Base-by-base conservation (phyloP, 768 basidiomycete genomes). In the Hirschioporus abietinus region DNA sequence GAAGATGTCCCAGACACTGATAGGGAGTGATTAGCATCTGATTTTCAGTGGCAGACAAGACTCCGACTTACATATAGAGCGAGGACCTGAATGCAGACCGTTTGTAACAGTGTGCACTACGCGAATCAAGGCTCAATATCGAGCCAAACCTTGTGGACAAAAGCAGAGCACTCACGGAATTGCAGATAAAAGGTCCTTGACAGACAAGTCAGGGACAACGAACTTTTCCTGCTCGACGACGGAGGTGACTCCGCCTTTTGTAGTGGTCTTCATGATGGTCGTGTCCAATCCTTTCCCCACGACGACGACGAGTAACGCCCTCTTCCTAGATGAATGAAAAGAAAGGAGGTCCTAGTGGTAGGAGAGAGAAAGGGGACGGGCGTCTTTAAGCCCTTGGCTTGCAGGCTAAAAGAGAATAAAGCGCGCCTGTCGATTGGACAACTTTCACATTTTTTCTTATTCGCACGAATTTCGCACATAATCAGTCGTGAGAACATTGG, bases 41-140 rank as follows among this genome's bases (percentile, higher is more conserved):
- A 24, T 65, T 4, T 27, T 63, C n/a, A 58, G 36, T 66, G 36
- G 62, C 58, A 64, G 58, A 7, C 30, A 30, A 8, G 2, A 30
- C 30, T 30, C 30, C 30, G 27, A 76, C 88, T 67, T 76, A 92
- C 92, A 96, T 80, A 76, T 97, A 95, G 64, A 83, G 67, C 1
- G 86, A 88, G 4, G 94, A 95, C 74, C 82, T 84, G 72, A 95
- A 68, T 4, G 93, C 91, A 0, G 93, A 96, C 68, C 96, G 91
- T 81, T 96, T 83, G 79, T 89, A 93, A 81, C 96, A 98, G 78
- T 94, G 94, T 9, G 89, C 70, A 17, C 92, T 93, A 68, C 30
- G 65, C 64, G 64, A 42, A 64, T 65, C 24, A 27, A 27, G 34
- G 61, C 71, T 25, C 66, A 61, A n/a, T 60, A 25, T 10, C 58